Conservation (phyloP, 148 eudicot species). For the Dianthus caryophyllus region DNA sequence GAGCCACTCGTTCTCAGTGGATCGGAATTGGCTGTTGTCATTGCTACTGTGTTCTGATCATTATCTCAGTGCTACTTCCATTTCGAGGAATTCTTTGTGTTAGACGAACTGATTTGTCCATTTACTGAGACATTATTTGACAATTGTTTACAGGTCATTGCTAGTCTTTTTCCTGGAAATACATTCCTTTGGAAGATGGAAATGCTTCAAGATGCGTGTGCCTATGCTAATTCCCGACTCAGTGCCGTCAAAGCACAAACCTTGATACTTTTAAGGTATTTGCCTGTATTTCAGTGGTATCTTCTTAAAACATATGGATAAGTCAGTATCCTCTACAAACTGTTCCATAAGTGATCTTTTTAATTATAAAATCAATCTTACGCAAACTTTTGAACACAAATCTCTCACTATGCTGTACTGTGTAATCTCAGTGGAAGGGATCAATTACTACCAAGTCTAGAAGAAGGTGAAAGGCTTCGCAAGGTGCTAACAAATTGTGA, state of each 20-base stretch:
- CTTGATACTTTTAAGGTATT: constrained; percentile 56
- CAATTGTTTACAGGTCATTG: constrained; percentile 49
- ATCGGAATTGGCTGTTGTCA: not conserved
- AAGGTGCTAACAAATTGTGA: constrained; percentile 52
- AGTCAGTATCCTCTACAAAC: not conserved
- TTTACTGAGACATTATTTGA: constrained; percentile 12
- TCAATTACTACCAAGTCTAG: constrained; percentile 49
- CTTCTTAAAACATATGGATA: not conserved
- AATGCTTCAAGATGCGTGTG: constrained; percentile 53
- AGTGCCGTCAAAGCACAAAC: constrained; percentile 68
- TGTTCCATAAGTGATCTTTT: too few relatives aligned
- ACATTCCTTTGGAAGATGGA: constrained; percentile 72
- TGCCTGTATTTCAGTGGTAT: not conserved
- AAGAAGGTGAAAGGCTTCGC: constrained; percentile 75
- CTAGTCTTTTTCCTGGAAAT: constrained; percentile 40
- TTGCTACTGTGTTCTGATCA: not conserved
- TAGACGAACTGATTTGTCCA: not conserved
- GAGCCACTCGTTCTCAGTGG: not conserved
- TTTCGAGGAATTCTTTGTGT: not conserved
- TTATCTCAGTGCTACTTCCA: not conserved
- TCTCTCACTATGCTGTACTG: not conserved
- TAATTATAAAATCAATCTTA: not conserved
- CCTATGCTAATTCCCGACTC: constrained; percentile 62
- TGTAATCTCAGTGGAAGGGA: constrained; percentile 27
- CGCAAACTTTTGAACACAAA: not conserved